Evolutionary conservation across 768 basidiomycete genomes (phyloP), one percentile per base, ranked within the genome.

Genomic region (Phaffia australis): DNA sequence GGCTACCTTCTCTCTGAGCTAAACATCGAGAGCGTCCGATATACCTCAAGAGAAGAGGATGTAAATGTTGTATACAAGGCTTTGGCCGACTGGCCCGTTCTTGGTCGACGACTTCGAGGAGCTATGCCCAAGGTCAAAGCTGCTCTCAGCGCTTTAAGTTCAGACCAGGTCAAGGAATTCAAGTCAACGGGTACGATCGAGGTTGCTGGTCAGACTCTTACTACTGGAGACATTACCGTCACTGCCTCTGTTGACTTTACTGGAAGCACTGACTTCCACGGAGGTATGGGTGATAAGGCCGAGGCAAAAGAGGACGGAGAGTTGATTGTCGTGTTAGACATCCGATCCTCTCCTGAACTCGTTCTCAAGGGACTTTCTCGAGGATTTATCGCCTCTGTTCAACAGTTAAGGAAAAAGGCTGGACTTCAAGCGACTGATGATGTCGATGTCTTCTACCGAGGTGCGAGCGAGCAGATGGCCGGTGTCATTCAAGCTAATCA

Each of bases 361-460:
- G 84, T 86, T 75, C 81, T 84, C 60, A 88, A 97, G 79, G 92
- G 89, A 81, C 80, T 92, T 29, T 86, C 89, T 56, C 83, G 95
- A 55, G 89, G 94, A 76, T 77, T 97, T 70, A 87, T 87, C 70
- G 94, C 92, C 71, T 86, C 93, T 63, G 86, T 97, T 52, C 95
- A 99, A 79, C 90, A 89, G 75, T 79, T 97, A 68, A 82, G 95
- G 71, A 99, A 99, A 80, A 90, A 92, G 77, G 92, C 91, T 1
- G 91, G 92, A 18, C 80, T 98, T 70, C 90, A 92, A 77, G 87
- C 94, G 23, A 92, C 91, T 8, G 95, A 99, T 74, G 89, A 95
- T 74, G 85, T 97, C 32, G 82, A 88, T 62, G 83, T 95, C 50
- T 93, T 85, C 78, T 92, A 92, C 78, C 77, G 82, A 18, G 87